These are phyloP conservation scores for Planoprotostelium fungivorum DNA, from an alignment of 78 protist genomes.

Conservation along the genomic window DNA sequence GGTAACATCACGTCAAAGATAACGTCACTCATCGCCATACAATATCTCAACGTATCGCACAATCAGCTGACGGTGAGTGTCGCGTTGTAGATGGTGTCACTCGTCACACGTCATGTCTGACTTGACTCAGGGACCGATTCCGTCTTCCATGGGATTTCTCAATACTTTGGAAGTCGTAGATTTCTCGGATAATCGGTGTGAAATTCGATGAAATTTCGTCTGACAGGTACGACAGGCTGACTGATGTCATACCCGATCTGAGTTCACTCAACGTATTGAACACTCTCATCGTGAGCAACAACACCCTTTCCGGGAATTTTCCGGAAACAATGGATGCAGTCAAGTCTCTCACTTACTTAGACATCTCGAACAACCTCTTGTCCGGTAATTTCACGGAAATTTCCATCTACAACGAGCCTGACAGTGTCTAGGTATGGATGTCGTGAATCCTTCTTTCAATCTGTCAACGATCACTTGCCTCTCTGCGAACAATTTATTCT, in stretches of 20 bases:
- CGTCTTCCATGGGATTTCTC: too few relatives aligned
- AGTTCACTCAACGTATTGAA: not conserved
- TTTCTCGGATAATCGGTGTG: too few relatives aligned
- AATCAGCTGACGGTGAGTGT: not conserved
- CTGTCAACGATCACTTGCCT: not conserved
- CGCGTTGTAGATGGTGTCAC: not conserved
- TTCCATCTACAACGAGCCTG: not conserved
- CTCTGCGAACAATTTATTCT: not conserved
- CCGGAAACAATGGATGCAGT: not conserved
- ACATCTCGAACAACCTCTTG: not conserved
- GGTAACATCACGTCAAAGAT: not conserved
- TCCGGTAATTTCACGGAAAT: not conserved
- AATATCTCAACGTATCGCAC: not conserved
- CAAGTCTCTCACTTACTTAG: not conserved
- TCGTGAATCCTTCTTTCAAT: not conserved
- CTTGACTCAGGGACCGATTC: too few relatives aligned
- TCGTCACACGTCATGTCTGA: not conserved
- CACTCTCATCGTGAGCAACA: not conserved
- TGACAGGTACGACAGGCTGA: not conserved
- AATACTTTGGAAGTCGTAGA: too few relatives aligned
- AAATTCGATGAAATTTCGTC: not conserved
- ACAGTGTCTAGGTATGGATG: not conserved
- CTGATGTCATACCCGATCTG: not conserved
- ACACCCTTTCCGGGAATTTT: not conserved
- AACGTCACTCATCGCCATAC: not conserved